Evolutionary conservation across 2,329 filamentous ascomycete genomes (phyloP).

Genomic region (Apiospora pterosperma): DNA sequence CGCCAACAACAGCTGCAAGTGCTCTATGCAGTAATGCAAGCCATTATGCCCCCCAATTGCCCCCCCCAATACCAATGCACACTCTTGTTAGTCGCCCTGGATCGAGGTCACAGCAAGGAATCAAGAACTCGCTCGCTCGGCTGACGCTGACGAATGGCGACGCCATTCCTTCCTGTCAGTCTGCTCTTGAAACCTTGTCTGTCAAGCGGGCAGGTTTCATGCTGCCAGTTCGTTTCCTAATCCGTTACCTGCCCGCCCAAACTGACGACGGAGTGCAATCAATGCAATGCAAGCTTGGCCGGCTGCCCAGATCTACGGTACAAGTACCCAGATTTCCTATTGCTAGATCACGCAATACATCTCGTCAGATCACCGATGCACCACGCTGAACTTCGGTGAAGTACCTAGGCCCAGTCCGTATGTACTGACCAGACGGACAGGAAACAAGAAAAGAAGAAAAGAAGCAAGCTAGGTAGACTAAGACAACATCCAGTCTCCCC

Average conservation of each 20-base stretch:
- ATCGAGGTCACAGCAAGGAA: neutral
- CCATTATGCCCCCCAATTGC: neutral
- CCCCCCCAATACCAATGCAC: neutral
- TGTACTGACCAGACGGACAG: neutral
- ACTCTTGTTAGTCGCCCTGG: neutral
- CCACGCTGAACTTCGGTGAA: neutral
- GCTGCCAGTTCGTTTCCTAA: neutral
- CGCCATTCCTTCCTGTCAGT: neutral
- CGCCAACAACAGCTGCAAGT: neutral
- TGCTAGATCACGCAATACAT: slow-evolving; percentile 1
- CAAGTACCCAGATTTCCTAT: neutral
- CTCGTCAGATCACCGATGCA: neutral
- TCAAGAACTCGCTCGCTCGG: neutral
- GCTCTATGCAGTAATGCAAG: neutral
- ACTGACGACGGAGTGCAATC: neutral
- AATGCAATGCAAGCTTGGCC: neutral
- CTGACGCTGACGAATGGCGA: slow-evolving; percentile 1
- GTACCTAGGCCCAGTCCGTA: too few species aligned
- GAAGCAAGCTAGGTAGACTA: neutral
- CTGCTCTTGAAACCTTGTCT: neutral
- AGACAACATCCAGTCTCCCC: neutral
- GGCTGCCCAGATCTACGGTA: slow-evolving; percentile 1
- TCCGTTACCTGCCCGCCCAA: neutral
- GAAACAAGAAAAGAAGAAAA: neutral
- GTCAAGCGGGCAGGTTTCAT: neutral